Conservation (phyloP, 345 rosid species). For the Melaleuca alternifolia region DNA sequence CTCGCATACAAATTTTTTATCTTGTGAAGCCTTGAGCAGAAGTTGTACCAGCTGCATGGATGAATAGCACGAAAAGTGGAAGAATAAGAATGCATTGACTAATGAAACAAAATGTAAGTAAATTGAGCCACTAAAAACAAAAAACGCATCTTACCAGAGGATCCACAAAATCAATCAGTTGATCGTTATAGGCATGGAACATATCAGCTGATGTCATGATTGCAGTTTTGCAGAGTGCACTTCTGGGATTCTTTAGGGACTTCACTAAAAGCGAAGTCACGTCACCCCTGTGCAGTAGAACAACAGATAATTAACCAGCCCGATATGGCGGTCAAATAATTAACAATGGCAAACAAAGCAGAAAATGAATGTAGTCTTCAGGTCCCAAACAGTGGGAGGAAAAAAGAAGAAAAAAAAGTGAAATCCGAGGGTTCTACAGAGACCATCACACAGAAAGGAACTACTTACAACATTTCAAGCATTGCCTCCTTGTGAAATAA, state of each 20-base stretch:
- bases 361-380: background rate
- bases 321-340: background rate
- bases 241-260: conserved; percentile 92
- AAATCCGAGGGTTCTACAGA: background rate
- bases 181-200: conserved; percentile 58
- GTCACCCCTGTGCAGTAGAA: conserved; percentile 39
- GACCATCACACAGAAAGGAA: background rate
- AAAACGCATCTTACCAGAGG: conserved; percentile 43
- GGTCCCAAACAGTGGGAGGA: background rate
- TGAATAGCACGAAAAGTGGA: conserved; percentile 2
- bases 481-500: conserved; percentile 63
- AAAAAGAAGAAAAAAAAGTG: background rate
- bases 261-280: conserved; percentile 71
- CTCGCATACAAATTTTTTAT: conserved; percentile 91
- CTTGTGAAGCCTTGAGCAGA: conserved; percentile 93
- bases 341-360: background rate
- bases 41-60: conserved; percentile 75
- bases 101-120: background rate
- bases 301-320: background rate
- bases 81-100: background rate
- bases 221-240: conserved; percentile 95
- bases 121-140: background rate
- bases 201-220: conserved; percentile 85
- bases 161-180: conserved; percentile 62
- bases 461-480: conserved; percentile 61